Conservation (phyloP, 1,284 basidiomycete species). For the Ganoderma lingzhi region DNA sequence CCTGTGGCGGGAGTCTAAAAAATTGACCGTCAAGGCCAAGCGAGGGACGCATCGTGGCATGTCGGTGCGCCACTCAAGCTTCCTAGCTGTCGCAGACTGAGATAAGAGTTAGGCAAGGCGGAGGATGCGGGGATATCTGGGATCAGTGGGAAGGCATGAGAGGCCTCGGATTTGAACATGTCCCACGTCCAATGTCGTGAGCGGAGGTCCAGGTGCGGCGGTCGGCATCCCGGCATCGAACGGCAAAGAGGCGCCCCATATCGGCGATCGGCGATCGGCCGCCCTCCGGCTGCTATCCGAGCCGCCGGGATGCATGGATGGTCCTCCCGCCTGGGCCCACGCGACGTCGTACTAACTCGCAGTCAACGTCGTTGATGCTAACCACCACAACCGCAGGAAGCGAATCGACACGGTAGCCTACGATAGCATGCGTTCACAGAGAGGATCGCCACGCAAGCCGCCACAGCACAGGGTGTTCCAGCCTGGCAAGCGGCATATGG, state of each 20-base stretch:
- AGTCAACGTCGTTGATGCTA: neutral
- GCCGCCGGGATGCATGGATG: neutral
- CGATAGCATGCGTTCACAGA: conserved; percentile 2
- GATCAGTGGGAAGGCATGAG: neutral
- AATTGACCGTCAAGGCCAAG: neutral
- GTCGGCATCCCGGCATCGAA: neutral
- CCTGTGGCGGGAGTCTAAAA: neutral
- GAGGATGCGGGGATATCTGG: neutral
- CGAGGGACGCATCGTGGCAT: neutral
- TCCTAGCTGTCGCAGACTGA: neutral
- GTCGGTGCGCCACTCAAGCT: neutral
- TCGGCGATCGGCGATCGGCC: neutral
- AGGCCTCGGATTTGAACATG: neutral
- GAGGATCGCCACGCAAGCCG: neutral
- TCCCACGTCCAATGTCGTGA: neutral
- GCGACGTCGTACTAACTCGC: neutral
- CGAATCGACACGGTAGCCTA: neutral
- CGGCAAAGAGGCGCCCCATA: neutral
- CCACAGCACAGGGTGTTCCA: conserved; percentile 33
- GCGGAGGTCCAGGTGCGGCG: neutral
- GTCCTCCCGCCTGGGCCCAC: neutral
- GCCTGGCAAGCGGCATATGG: conserved; percentile 51
- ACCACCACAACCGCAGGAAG: neutral
- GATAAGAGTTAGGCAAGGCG: conserved; percentile 1
- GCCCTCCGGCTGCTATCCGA: neutral